Base-by-base conservation (phyloP, 371 early-diverging fungal genomes). In the Apophysomyces trapeziformis region DNA sequence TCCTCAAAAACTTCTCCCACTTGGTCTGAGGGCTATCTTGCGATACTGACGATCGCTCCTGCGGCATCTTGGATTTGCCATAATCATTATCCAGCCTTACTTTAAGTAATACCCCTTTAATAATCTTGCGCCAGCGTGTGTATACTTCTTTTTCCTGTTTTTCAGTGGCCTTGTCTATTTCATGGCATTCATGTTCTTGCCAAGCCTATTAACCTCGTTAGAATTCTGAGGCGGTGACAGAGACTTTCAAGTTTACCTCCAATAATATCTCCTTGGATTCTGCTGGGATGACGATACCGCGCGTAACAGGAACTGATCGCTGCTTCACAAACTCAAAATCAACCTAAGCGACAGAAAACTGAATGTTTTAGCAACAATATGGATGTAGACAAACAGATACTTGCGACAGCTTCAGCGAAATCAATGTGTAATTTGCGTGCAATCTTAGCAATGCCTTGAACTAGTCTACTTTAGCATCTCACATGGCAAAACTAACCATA, bases 361-460 rank as follows among this genome's bases (percentile, higher is more conserved):
- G 18, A 39, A 2, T 37, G 16, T 26, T 2, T 26, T 26, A 26
- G 32, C 26, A 26, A 11, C 1, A 38, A 72, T 9, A 41, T 37
- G 9, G 7, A 18, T 58, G 56, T n/a, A 14, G 47, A n/a, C 14
- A 45, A 16, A 38, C 18, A 7, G 61, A 32, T 21, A 64, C 79
- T 68, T 77, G 92, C 92, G 60, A 95, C 91, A 1, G 95, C 96
- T 16, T 85, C 87, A 0, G 85, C 94, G 73, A 80, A 94, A 63
- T 95, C 94, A 16, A 96, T 85, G 1, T 88, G 89, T 39, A 95
- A 75, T 67, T 82, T 79, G 43, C 83, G 81, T 21, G 95, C 95
- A 38, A 95, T 65, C 38, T 77, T 80, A 2, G 64, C 85, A 58
- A 91, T 86, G 4, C 87, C 87, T 44, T 77, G 70, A 26, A 75